Conservation (phyloP, 2,329 filamentous ascomycete genomes). For the Pseudogymnoascus sp. region DNA sequence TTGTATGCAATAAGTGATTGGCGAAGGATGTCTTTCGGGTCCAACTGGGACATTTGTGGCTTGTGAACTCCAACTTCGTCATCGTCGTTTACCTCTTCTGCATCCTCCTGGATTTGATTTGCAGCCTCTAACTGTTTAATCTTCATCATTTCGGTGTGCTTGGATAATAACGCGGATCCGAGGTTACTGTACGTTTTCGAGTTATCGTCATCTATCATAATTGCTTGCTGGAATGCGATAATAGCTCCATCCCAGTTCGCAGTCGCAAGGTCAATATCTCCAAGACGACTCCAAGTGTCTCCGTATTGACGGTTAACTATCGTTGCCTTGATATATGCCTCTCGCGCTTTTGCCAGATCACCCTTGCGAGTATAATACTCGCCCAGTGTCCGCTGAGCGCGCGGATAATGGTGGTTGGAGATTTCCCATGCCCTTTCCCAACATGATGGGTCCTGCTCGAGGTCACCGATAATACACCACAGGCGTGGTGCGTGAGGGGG, state of each 20-base stretch:
- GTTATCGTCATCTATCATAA: constrained; percentile 80
- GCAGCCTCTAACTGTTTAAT: constrained; percentile 19
- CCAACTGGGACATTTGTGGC: constrained; percentile 12
- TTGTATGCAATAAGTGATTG: constrained; percentile 83
- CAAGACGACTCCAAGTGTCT: constrained; percentile 81
- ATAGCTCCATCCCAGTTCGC: constrained; percentile 71
- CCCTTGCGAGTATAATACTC: constrained; percentile 65
- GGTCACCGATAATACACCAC: constrained; percentile 88
- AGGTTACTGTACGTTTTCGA: constrained; percentile 94
- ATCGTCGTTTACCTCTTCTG: constrained; percentile 29
- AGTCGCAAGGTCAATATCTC: constrained; percentile 78
- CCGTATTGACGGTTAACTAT: constrained; percentile 74
- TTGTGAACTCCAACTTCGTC: constrained; percentile 22
- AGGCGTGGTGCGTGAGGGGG: constrained; percentile 79
- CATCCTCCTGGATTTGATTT: constrained; percentile 19
- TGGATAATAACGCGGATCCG: constrained; percentile 71
- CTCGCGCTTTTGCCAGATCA: constrained; percentile 62
- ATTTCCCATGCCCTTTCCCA: constrained; percentile 87
- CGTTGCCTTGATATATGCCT: constrained; percentile 73
- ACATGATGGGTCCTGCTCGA: constrained; percentile 66
- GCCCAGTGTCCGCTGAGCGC: constrained; percentile 82
- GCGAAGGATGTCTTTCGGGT: constrained; percentile 46
- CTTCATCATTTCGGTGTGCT: constrained; percentile 50
- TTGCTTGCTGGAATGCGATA: constrained; percentile 75
- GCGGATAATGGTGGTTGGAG: constrained; percentile 71